Base-by-base conservation (phyloP, 768 basidiomycete species). In the Mycena venus region DNA sequence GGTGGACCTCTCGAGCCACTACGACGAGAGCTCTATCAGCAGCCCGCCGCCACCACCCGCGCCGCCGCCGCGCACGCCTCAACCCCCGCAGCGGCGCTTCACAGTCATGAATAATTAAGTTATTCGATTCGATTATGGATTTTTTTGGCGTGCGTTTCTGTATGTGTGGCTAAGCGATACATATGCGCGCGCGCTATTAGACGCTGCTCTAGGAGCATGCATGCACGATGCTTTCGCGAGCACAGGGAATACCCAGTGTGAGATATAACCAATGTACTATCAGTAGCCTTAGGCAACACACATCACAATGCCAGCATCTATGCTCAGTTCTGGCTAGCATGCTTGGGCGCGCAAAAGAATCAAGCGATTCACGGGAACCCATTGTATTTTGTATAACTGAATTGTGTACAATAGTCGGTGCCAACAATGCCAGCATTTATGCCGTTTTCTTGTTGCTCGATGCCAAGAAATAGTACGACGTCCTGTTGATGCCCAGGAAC, bases 401-500 rank as follows among this genome's bases (percentile, higher is more conserved):
- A 4, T 47, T 47, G 49, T 51, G 49, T 51, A 51, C 49, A 47
- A n/a, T 47, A 21, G 4, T 1, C 44, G 21, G 44, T n/a, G n/a
- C 82, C 55, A 25, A 34, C 23, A 56, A 25, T 51, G 59, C 8
- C 34, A 60, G 25, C 29, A 17, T 63, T 62, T 60, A 75, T 36
- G 38, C 42, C 2, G 72, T 73, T 67, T 76, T 76, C 59, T 67
- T 66, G 59, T 65, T 64, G 8, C n/a, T n/a, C n/a, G n/a, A n/a
- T n/a, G 61, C 19, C 9, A 40, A 25, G 42, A 83, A 86, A 74
- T 87, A 86, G 73, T 88, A 88, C 31, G 83, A 81, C 70, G 84
- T 84, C 68, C 90, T 85, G 40, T 87, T 86, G 27, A 91, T 81
- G 19, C 89, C 90, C 44, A 84, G 69, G 77, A 91, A 90, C 91